A percentile compares a stretch with the other conserved stretches of the same genome.
Conservation (phyloP, 768 basidiomycete genomes). For the Lactarius trivialis region DNA sequence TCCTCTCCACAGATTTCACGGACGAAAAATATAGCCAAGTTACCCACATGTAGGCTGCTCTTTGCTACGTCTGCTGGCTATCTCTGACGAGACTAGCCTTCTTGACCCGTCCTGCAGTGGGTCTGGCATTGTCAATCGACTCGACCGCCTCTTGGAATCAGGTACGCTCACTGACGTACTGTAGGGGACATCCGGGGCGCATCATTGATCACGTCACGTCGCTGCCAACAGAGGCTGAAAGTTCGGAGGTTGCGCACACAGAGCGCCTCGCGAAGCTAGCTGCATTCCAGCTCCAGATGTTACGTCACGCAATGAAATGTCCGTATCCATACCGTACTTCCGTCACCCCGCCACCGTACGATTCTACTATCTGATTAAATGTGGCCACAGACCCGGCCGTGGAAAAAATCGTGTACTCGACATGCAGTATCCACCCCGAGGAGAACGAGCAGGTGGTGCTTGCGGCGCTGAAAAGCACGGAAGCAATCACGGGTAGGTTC, state of each 20-base stretch:
- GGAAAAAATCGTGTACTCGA: slow-evolving; percentile 87
- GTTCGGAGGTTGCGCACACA: slow-evolving; percentile 44
- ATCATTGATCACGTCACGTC: slow-evolving; percentile 11
- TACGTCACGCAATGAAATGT: slow-evolving; percentile 96
- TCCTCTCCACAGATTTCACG: slow-evolving; percentile 67
- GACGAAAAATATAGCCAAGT: slow-evolving; percentile 56
- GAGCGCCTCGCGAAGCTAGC: slow-evolving; percentile 80
- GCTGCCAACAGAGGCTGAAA: slow-evolving; percentile 40
- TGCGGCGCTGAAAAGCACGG: slow-evolving; percentile 61
- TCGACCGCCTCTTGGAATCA: slow-evolving; percentile 75
- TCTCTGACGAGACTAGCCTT: slow-evolving; percentile 43
- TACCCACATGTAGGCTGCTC: slow-evolving; percentile 74
- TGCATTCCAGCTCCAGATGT: slow-evolving; percentile 83
- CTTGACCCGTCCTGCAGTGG: slow-evolving; percentile 97
- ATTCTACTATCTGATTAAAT: not conserved
- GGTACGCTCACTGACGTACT: slow-evolving; percentile 39
- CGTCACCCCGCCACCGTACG: too few relatives aligned
- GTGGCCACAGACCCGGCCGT: slow-evolving; percentile 59
- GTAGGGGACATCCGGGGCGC: not conserved
- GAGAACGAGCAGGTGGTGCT: slow-evolving; percentile 93
- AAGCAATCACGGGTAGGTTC: slow-evolving; percentile 58
- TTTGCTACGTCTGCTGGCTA: not conserved
- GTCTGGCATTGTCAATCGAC: slow-evolving; percentile 84
- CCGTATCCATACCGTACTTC: slow-evolving; percentile 24
- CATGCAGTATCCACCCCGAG: slow-evolving; percentile 86